Conservation (phyloP, 1,139 yeast genomes). For the Lipomyces yarrowii region DNA sequence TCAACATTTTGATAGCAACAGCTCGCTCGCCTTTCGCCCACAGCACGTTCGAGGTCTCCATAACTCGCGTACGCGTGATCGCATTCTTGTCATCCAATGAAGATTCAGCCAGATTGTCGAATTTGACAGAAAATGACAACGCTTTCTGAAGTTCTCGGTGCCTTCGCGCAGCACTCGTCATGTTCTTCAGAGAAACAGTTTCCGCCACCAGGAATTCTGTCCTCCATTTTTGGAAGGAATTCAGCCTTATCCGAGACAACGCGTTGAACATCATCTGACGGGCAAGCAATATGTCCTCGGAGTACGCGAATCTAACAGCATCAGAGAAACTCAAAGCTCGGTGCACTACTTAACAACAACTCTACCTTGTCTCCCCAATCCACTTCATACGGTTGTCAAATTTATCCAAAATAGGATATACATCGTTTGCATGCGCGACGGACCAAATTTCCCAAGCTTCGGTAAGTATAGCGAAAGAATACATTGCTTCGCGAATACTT, state of each 20-base stretch:
- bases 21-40: conserved; percentile 26
- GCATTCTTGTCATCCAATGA: neutral
- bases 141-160: conserved; percentile 30
- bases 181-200: conserved; percentile 6
- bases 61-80: conserved; percentile 1
- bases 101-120: conserved; percentile 4
- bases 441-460: conserved; percentile 14
- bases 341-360: neutral
- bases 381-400: conserved; percentile 1
- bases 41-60: conserved; percentile 21
- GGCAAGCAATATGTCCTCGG: conserved; percentile 20
- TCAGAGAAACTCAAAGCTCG: neutral
- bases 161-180: conserved; percentile 15
- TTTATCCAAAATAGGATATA: neutral
- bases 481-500: conserved; percentile 36
- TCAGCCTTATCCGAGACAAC: neutral
- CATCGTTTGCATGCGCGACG: neutral
- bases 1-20: conserved; percentile 21
- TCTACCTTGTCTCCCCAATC: conserved; percentile 9
- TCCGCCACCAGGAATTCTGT: neutral
- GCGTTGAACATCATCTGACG: conserved; percentile 9
- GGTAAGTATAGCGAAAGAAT: conserved; percentile 15
- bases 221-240: neutral
- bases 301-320: conserved; percentile 9
- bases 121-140: conserved; percentile 5